A percentile compares a stretch with the other conserved stretches of the same genome.
Conservation (phyloP, 306 rosid genomes). For the Prunus fruticosa region DNA sequence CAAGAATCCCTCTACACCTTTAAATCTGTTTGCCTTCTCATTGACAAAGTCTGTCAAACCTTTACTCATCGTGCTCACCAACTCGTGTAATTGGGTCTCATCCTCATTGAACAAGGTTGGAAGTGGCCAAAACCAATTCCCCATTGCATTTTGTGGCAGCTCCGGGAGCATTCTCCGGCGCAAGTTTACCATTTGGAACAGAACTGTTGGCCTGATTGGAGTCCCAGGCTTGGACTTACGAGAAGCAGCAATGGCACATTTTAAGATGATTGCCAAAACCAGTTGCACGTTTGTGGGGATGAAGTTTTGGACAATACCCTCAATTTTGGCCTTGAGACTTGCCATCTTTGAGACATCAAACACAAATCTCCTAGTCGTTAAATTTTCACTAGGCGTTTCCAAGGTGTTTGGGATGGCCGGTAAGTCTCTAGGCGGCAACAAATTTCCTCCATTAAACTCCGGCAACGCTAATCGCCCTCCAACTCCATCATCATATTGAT, state of each 20-base stretch:
- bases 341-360: constrained; percentile 10
- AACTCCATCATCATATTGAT: neutral
- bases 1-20: constrained; percentile 4
- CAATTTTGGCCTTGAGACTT: constrained; percentile 3
- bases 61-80: neutral
- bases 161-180: neutral
- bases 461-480: neutral
- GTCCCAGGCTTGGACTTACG: neutral
- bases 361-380: neutral
- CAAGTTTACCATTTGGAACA: neutral
- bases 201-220: neutral
- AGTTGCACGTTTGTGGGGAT: neutral
- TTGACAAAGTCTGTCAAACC: neutral
- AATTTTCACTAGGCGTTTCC: neutral
- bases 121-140: neutral
- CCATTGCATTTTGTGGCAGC: neutral
- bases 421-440: constrained; percentile 2
- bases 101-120: neutral
- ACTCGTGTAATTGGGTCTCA: neutral
- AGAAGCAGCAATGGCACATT: constrained; percentile 1
- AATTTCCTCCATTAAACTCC: constrained; percentile 3
- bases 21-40: constrained; percentile 4
- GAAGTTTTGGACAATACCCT: neutral
- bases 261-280: neutral
- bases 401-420: neutral